Evolutionary conservation across 2,329 filamentous ascomycete genomes (phyloP), one percentile per base, ranked within the genome.

Genomic region (Leptoxyphium fumago): DNA sequence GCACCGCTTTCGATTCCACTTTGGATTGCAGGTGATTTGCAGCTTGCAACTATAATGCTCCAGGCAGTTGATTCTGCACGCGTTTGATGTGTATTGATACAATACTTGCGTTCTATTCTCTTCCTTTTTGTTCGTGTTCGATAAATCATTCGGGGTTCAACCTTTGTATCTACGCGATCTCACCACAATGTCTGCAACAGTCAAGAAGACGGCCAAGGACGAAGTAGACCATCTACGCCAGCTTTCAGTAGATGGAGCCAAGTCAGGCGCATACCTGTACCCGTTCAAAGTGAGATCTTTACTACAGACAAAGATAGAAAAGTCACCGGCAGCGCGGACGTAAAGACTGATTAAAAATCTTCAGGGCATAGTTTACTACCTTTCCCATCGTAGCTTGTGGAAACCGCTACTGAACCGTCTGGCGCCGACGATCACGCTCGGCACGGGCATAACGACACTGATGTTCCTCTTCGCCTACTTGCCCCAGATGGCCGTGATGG

Each of bases 391-490:
- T 50, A 64, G 65, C 29, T 69, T 82, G 48, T 77, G 75, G 72
- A 67, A 67, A 38, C 78, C 78, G 0, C 67, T 82, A 40, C 63
- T 68, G 21, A 64, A 68, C n/a, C 73, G 73, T 43, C 64, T 80
- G 30, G 60, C 69, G 2, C 71, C 74, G 2, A 86, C 81, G 26
- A 52, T 93, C 42, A 71, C 74, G 1, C 73, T 94, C 2, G 86
- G 84, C 11, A 62, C 80, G 9, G 74, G 76, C 39, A 79, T 95
- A 39, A 80, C 88, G 1, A 70, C 71, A 10, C 41, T 48, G 43
- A 93, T 95, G 85, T 95, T 96, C 64, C 68, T 82, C 53, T 79
- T 95, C 59, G 83, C 87, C 41, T 95, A 94, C 61, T 59, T 80
- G 8, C 89, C 89, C 1, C 89, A 95, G 67, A 75, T 86, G 18